Conservation (phyloP, 2,329 filamentous ascomycete species). For the Trichoderma pleuroti region DNA sequence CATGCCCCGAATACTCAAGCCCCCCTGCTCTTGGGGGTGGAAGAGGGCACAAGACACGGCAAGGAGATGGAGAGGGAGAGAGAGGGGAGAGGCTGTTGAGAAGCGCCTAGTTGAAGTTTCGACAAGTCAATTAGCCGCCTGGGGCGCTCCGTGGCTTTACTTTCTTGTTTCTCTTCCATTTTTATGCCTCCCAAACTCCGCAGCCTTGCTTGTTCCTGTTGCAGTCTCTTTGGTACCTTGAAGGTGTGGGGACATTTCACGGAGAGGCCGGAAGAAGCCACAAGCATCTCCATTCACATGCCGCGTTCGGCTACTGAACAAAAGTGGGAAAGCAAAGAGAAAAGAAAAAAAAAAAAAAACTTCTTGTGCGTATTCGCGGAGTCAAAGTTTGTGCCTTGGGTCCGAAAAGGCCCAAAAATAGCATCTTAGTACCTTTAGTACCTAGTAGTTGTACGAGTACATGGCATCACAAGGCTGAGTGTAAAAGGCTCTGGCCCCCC, state of each 20-base stretch:
- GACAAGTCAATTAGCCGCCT: background rate
- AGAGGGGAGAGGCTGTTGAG: background rate
- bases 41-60: background rate
- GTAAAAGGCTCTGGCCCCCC: background rate
- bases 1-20: background rate
- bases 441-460: background rate
- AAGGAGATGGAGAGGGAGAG: background rate
- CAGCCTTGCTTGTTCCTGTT: background rate
- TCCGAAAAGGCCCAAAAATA: background rate
- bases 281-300: conserved; percentile 2
- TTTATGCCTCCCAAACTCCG: background rate
- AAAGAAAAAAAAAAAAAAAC: background rate
- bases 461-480: background rate
- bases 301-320: background rate
- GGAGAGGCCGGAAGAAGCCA: conserved; percentile 14
- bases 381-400: background rate
- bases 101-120: background rate
- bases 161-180: background rate
- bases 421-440: too few relatives aligned
- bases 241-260: background rate
- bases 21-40: background rate
- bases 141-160: background rate
- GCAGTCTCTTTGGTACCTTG: background rate
- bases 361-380: background rate
- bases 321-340: background rate